A percentile compares a stretch with the other conserved stretches of the same genome.
Evolutionary conservation across 2,329 filamentous ascomycete genomes (phyloP).

Genomic region (Aspergillus proliferans): DNA sequence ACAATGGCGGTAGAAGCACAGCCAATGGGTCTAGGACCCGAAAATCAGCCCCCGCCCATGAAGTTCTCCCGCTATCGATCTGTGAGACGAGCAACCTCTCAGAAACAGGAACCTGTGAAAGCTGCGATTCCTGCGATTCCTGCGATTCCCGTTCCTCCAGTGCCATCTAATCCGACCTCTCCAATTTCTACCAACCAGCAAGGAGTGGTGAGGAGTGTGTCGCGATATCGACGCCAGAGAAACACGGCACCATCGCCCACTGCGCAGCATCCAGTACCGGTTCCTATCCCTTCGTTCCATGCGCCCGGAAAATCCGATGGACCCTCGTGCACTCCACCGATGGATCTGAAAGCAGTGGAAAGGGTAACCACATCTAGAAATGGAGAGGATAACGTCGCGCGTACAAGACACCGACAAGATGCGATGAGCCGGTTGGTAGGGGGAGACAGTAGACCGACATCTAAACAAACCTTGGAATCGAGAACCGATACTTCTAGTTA

Average conservation of each 20-base stretch:
- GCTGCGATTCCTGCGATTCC: conserved; percentile 2
- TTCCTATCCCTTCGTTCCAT: neutral
- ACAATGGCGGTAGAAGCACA: neutral
- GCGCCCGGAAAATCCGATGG: neutral
- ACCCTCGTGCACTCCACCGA: neutral
- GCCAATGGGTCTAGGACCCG: neutral
- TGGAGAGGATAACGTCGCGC: conserved; percentile 9
- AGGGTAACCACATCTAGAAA: neutral
- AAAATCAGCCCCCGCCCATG: conserved; percentile 14
- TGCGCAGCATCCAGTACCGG: neutral
- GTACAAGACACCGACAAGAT: conserved; percentile 24
- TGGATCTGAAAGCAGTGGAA: neutral
- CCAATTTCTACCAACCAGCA: conserved; percentile 3
- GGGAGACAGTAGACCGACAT: conserved; percentile 1
- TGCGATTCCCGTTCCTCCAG: conserved; percentile 12
- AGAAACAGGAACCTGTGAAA: conserved; percentile 24
- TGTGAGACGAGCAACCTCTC: conserved; percentile 42
- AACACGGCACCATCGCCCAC: conserved; percentile 4
- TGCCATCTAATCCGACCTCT: conserved; percentile 9
- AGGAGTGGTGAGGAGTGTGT: conserved; percentile 26
- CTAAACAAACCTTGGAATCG: neutral
- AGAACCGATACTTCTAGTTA: neutral
- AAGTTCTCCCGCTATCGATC: conserved; percentile 56
- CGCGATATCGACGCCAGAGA: conserved; percentile 28
- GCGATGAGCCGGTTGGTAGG: conserved; percentile 32